phyloP scores from a whole-genome alignment of 345 rosid species.

The Garcia nutans region DNA sequence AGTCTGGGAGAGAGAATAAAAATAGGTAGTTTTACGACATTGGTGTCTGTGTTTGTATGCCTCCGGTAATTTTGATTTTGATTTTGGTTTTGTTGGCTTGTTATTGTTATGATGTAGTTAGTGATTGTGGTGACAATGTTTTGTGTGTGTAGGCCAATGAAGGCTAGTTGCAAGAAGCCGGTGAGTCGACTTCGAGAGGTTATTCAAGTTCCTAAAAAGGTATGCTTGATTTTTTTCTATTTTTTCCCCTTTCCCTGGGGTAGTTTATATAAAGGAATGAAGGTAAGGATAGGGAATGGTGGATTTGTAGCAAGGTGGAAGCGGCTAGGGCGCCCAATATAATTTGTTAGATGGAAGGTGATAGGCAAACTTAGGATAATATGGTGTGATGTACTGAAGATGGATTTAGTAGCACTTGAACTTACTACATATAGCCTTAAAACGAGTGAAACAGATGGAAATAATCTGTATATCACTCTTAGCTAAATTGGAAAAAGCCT shows the following conservation, averaged over 20 bases:
- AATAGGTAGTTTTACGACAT: conserved; percentile 43
- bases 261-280: not conserved
- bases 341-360: not conserved
- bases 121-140: not conserved
- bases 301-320: not conserved
- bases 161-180: conserved; percentile 71
- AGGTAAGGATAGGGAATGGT: not conserved
- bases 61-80: not conserved
- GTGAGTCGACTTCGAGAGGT: conserved; percentile 74
- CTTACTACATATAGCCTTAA: no score
- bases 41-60: not conserved
- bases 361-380: not conserved
- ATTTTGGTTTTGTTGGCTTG: not conserved
- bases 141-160: conserved; percentile 56
- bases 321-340: not conserved
- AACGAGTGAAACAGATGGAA: no score
- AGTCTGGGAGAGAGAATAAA: conserved; percentile 61
- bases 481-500: not conserved
- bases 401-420: not conserved
- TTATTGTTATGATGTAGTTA: not conserved
- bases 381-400: not conserved
- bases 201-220: conserved; percentile 75
- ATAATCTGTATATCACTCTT: no score
- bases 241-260: no score
- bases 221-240: conserved; percentile 16